Evolutionary conservation across 495 filamentous ascomycete genomes (phyloP), one percentile per base, ranked within the genome.

Genomic region (Aspergillus coremiiformis): DNA sequence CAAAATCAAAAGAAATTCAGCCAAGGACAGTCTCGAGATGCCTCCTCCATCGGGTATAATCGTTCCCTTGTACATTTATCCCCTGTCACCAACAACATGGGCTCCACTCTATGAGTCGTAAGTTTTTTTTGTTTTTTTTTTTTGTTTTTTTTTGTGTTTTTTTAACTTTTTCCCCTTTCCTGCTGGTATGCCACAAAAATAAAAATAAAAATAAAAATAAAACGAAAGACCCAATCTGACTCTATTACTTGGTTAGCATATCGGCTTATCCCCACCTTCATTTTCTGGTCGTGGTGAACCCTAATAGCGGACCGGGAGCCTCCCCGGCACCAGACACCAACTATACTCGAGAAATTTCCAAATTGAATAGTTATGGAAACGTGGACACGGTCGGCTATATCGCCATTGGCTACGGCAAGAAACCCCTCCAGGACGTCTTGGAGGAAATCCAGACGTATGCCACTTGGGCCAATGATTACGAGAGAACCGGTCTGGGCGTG

Each of bases 241-340:
- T n/a, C n/a, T n/a, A n/a, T n/a, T n/a, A n/a, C n/a, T n/a, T n/a
- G n/a, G n/a, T n/a, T 30, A 59, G 56, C 5, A 59, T 59, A 14
- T 23, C 44, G 20, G 11, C 27, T 8, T 45, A 59, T 44, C 52
- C 56, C 17, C 5, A 47, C 19, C 32, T 55, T 5, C 17, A 49
- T 21, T 59, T 59, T 27, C 48, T 59, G n/a, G 52, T 59, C 29
- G 55, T 59, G 30, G 45, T 59, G 27, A 59, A 59, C 45, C 56
- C 56, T 30, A 59, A 59, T 45, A 59, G 56, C 32, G 56, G 56
- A 9, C 56, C 56, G 0, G 56, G 56, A 0, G 52, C 48, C 4
- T 9, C 17, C 3, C 51, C 49, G 8, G 50, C 44, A 5, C 56
- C 56, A 10, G 56, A 59, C 26, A 22, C 39, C 24, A 49, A 46